Conservation (phyloP, 2,329 filamentous ascomycete species). For the Fusarium graminum region DNA sequence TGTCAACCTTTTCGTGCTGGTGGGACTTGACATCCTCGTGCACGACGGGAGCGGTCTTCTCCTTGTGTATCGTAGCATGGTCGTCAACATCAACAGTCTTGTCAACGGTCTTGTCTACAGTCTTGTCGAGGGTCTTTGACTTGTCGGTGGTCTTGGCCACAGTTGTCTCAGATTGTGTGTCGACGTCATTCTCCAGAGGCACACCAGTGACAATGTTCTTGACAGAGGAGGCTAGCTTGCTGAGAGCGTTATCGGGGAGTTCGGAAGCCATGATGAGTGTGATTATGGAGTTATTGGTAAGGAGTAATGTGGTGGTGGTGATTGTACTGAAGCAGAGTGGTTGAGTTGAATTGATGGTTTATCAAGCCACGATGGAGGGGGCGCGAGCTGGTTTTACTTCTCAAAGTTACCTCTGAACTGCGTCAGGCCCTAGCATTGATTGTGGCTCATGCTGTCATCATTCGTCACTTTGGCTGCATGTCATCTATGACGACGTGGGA, state of each 20-base stretch:
- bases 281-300: not conserved
- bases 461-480: conserved; percentile 6
- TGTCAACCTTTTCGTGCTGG: conserved; percentile 32
- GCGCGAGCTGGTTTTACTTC: not conserved
- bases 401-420: not conserved
- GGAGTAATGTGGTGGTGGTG: not conserved
- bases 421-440: not conserved
- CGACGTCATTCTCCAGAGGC: conserved; percentile 3
- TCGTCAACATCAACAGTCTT: conserved; percentile 27
- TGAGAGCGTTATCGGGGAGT: conserved; percentile 11
- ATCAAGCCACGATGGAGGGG: not conserved
- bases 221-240: conserved; percentile 24
- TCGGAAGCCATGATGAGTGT: conserved; percentile 21
- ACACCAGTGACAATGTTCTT: conserved; percentile 30
- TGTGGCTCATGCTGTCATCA: conserved; percentile 27
- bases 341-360: not conserved
- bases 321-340: not conserved
- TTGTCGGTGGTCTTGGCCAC: conserved; percentile 21
- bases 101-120: conserved; percentile 21
- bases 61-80: conserved; percentile 25
- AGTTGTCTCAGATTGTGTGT: conserved; percentile 6
- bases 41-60: conserved; percentile 23
- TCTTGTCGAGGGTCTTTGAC: conserved; percentile 15
- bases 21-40: conserved; percentile 38
- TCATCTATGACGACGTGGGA: conserved; percentile 16